Evolutionary conservation across 2,329 filamentous ascomycete species (phyloP), one percentile per base, ranked within the genome.

Genomic region (Emmonsiellopsis sp.): DNA sequence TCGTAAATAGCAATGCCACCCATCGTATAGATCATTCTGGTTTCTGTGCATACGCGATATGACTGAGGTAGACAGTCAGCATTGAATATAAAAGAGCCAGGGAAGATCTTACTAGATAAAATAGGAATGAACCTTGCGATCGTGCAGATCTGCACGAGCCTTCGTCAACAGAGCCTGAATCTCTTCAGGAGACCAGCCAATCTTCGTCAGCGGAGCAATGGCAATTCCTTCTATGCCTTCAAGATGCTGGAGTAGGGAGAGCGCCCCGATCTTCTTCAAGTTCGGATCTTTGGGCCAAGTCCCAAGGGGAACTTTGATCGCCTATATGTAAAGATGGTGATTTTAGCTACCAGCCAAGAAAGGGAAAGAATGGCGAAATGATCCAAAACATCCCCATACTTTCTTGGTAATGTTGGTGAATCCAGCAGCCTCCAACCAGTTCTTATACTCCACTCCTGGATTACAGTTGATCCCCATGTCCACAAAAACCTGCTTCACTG

Each of bases 391-490:
- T 26, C 20, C 20, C 20, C 11, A 15, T 40, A 44, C 41, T 8
- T 44, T 44, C 9, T 2, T 15, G n/a, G 26, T 3, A 13, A 50
- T 50, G 30, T 50, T 50, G 26, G 26, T 16, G 31, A 50, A 50
- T 7, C 46, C 46, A 13, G 46, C 57, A 6, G 15, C 6, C 41
- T 57, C 57, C 5, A 67, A 63, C 7, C 56, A 46, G 1, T 65
- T 60, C 7, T 51, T 44, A 2, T 61, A 59, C 1, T 55, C 37
- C 0, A 38, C 31, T 57, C 65, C 65, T 68, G 2, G 46, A n/a
- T 50, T 50, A 37, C 20, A 20, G 35, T 50, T 50, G 46, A 50
- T 50, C 11, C 46, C 46, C 46, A 50, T 50, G 16, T 50, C 46
- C 32, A 31, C 26, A n/a, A 50, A 50, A 6, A 38, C 46, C n/a